These are phyloP conservation scores for Chrysoporthe deuterocubensis DNA, from an alignment of 2,329 filamentous ascomycete genomes.

Conservation along the genomic window DNA sequence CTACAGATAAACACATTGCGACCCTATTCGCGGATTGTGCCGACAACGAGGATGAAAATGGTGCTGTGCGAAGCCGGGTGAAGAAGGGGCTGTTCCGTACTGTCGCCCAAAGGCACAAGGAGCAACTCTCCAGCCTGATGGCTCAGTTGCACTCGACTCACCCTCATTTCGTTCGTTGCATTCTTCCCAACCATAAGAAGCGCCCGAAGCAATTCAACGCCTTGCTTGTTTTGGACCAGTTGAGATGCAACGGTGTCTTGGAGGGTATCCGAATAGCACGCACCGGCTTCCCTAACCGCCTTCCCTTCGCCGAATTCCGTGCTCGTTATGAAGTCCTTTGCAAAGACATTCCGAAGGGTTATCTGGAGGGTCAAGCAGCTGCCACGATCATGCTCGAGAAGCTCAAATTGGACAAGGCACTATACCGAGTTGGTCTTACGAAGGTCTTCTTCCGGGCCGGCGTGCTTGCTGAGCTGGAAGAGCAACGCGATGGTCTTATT, in stretches of 20 bases:
- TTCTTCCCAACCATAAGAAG: slow-evolving; percentile 98
- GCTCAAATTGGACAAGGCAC: slow-evolving; percentile 79
- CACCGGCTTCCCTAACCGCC: slow-evolving; percentile 93
- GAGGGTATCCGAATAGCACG: slow-evolving; percentile 97
- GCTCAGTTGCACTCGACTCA: slow-evolving; percentile 91
- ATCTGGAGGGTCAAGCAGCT: slow-evolving; percentile 86
- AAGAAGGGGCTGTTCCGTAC: slow-evolving; percentile 98
- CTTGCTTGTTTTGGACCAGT: slow-evolving; percentile 90
- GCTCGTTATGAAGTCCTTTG: slow-evolving; percentile 96
- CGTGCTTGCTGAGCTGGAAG: slow-evolving; percentile 94
- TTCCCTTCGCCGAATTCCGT: slow-evolving; percentile 91
- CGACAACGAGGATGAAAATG: slow-evolving; percentile 75
- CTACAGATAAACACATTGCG: slow-evolving; percentile 81
- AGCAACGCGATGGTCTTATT: slow-evolving; percentile 90
- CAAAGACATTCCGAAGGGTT: slow-evolving; percentile 83
- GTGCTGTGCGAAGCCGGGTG: slow-evolving; percentile 74
- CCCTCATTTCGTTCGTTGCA: slow-evolving; percentile 97
- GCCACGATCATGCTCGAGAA: slow-evolving; percentile 88
- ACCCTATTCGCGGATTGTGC: slow-evolving; percentile 86
- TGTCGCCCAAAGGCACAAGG: slow-evolving; percentile 95
- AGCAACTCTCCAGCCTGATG: slow-evolving; percentile 97
- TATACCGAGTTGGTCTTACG: slow-evolving; percentile 92
- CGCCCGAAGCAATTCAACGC: slow-evolving; percentile 90
- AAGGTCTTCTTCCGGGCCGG: slow-evolving; percentile 98
- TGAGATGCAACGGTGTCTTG: slow-evolving; percentile 99